Percentiles rank a stretch among this genome's conserved stretches.
phyloP scores from a whole-genome alignment of 176 grass and related monocot species.

The Miscanthus lutarioriparius region DNA sequence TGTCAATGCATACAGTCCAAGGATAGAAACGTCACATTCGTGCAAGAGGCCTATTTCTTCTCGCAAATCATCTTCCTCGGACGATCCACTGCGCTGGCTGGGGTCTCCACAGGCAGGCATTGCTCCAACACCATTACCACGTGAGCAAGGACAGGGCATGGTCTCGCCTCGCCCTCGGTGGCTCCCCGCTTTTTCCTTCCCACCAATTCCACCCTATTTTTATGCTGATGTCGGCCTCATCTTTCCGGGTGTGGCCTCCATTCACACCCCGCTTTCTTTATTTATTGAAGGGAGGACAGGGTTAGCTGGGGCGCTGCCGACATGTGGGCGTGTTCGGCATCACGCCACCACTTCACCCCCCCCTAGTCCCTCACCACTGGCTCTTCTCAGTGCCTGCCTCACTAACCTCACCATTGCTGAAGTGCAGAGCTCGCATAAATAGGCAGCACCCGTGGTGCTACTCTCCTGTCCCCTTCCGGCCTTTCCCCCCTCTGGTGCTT shows the following conservation, averaged over 20 bases:
- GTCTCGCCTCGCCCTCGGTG: conserved; percentile 23
- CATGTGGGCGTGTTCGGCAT: conserved; percentile 45
- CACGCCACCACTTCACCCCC: conserved; percentile 39
- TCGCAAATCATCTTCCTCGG: neutral
- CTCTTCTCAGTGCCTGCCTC: conserved; percentile 25
- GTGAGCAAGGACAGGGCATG: conserved; percentile 19
- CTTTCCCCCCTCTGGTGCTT: conserved; percentile 14
- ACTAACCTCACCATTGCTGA: conserved; percentile 37
- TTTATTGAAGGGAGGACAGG: neutral
- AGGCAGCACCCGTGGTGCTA: neutral
- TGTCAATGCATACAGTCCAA: neutral
- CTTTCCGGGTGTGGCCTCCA: conserved; percentile 28
- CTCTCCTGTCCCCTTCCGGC: neutral
- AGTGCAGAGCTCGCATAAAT: conserved; percentile 39
- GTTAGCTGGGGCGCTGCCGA: conserved; percentile 21
- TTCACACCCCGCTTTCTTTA: conserved; percentile 7
- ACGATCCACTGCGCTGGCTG: neutral
- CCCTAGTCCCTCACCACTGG: neutral
- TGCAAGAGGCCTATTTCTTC: conserved; percentile 11
- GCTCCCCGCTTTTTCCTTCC: neutral
- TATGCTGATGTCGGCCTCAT: conserved; percentile 42
- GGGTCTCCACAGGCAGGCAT: neutral
- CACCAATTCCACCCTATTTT: conserved; percentile 21
- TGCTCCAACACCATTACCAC: conserved; percentile 11
- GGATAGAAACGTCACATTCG: neutral